Base-by-base conservation (phyloP, 2,329 filamentous ascomycete genomes). In the Lachnellula arida region DNA sequence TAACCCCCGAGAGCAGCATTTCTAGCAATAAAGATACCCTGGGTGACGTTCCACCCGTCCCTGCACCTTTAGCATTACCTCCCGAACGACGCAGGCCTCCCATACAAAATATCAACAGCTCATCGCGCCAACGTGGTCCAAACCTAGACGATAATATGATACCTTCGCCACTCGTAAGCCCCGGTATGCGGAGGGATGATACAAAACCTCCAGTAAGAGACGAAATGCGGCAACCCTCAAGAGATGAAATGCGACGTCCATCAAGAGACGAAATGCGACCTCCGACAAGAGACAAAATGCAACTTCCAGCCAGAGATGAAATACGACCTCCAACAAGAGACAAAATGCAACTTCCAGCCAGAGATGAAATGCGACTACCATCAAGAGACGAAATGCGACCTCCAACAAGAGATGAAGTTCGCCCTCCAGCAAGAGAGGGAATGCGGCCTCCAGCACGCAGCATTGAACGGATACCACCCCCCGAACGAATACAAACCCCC, bases 161-260 rank as follows among this genome's bases (percentile, higher is more conserved):
- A 35, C 70, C 73, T 17, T 68, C 70, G 28, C 70, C 73, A 15
- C 57, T 72, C 6, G 66, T 66, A 35, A 72, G 70, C 44, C 72
- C 73, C 37, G 67, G 63, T 32, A 68, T 67, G 58, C 60, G 65
- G 12, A 65, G 68, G 62, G 68, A 71, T 22, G 71, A 72, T 46
- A 55, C 68, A 42, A 65, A 65, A 8, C 64, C 65, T 42, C 68
- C 70, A 34, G 66, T 67, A 23, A 65, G 70, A 46, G 70, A 64
- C 46, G 69, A 63, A 54, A 68, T 72, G 46, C 53, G 67, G 44
- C n/a, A n/a, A n/a, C n/a, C n/a, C n/a, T n/a, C n/a, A 28, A 28
- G 25, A 9, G 25, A 28, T 6, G 7, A 28, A 28, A 28, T 28
- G 25, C 25, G 7, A 28, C 6, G 1, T 28, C 25, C 25, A 28